These are phyloP conservation scores for Alternaria consortialis DNA, from an alignment of 2,329 filamentous ascomycete genomes.

Conservation along the genomic window DNA sequence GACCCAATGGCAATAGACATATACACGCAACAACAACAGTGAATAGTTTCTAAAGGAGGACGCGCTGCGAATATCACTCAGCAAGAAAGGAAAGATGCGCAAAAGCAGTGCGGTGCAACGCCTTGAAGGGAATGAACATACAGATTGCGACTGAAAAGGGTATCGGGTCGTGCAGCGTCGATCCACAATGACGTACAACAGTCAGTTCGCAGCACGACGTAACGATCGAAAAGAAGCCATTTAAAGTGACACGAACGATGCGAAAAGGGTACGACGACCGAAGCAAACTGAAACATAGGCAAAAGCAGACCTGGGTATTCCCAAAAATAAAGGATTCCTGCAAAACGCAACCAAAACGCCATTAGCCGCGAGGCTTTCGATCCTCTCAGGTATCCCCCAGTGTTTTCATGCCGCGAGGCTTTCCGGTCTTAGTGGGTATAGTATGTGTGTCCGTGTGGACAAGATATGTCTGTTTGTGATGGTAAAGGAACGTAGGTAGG, in stretches of 20 bases:
- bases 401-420: conserved; percentile 48
- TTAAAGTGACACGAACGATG: conserved; percentile 6
- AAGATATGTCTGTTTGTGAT: conserved; percentile 34
- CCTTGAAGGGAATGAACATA: conserved; percentile 1
- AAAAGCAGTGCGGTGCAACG: background rate
- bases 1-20: background rate
- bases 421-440: conserved; percentile 39
- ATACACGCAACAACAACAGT: background rate
- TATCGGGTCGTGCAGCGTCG: conserved; percentile 12
- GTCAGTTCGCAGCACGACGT: conserved; percentile 2
- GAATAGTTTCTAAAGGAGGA: background rate
- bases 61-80: background rate
- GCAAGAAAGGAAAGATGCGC: background rate
- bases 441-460: conserved; percentile 37
- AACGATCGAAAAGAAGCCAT: background rate
- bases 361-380: conserved; percentile 42
- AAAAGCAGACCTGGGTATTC: conserved; percentile 13
- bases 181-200: conserved; percentile 14
- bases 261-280: background rate
- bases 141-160: background rate
- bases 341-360: conserved; percentile 30
- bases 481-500: conserved; percentile 8
- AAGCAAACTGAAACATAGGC: background rate
- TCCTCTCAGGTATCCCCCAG: conserved; percentile 23
- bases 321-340: conserved; percentile 4